Base-by-base conservation (phyloP, 1,139 yeast species). In the Yamadazyma buinensis region DNA sequence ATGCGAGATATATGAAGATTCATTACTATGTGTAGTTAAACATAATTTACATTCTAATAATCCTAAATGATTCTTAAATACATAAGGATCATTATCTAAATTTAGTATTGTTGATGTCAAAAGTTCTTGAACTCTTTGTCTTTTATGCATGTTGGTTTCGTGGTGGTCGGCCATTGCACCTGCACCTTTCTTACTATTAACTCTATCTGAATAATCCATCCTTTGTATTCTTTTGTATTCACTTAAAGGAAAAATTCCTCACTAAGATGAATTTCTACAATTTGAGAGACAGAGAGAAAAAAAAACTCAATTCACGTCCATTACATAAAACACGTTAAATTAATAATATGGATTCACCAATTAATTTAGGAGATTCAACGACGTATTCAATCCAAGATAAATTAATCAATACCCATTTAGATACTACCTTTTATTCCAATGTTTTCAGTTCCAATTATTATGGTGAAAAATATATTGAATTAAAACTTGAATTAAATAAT, bases 161-260 rank as follows among this genome's bases (percentile, higher is more conserved):
- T 75, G 76, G 23, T 64, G 55, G 15, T 83, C 84, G 3, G 95
- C 95, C 15, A 84, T 69, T 2, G 94, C 95, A 37, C 95, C 95
- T 1, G 67, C 63, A 2, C 74, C 73, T 38, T 66, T 61, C 42
- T 67, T 69, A 38, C 72, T 61, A 51, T 64, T 61, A 25, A 66
- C 70, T 41, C 76, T 48, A 28, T 57, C 66, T 10, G 72, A 64
- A 47, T 70, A 69, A 50, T 70, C 75, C 76, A 70, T 70, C 9
- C 3, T 18, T 9, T 19, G 21, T 19, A 19, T 23, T 11, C 25
- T 23, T 23, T 9, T 19, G n/a, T n/a, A n/a, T n/a, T n/a, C n/a
- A n/a, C n/a, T n/a, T n/a, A n/a, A n/a, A n/a, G n/a, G n/a, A n/a
- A n/a, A n/a, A n/a, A n/a, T n/a, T n/a, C n/a, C n/a, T n/a, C n/a